Evolutionary conservation across 345 rosid species (phyloP).

Genomic region (Turritis glabra): DNA sequence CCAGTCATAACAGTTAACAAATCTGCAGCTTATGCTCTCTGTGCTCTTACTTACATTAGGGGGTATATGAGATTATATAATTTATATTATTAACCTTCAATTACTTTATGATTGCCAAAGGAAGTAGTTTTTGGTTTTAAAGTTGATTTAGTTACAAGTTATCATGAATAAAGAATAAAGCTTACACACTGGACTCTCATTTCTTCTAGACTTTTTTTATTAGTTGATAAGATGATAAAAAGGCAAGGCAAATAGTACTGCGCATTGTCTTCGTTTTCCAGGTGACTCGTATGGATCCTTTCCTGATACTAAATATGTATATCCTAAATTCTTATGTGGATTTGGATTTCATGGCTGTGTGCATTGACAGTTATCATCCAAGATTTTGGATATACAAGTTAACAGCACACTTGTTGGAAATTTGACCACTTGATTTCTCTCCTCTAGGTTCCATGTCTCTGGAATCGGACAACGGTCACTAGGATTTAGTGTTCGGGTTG

Average conservation of each 20-base stretch:
- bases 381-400: no score
- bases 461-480: slow-evolving; percentile 72
- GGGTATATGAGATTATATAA: no score
- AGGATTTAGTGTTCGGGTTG: slow-evolving; percentile 73
- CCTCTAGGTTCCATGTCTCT: slow-evolving; percentile 79
- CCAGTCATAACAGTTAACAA: no score
- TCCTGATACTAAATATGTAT: neutral
- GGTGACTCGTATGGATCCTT: slow-evolving; percentile 67
- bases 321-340: neutral
- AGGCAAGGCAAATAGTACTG: slow-evolving; percentile 95
- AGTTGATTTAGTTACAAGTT: no score
- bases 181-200: slow-evolving; percentile 10
- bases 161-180: neutral
- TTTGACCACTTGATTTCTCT: slow-evolving; percentile 5
- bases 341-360: neutral
- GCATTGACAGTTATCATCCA: no score
- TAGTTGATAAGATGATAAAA: slow-evolving; percentile 77
- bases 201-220: slow-evolving; percentile 24
- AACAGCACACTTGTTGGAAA: no score
- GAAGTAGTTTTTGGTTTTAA: no score
- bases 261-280: slow-evolving; percentile 91
- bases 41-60: no score
- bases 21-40: no score
- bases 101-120: no score
- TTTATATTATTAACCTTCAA: no score